Percentiles rank a stretch among this genome's conserved stretches.
Evolutionary conservation across 192 early-diverging fungal genomes (phyloP).

Genomic region (Mortierella alpina): DNA sequence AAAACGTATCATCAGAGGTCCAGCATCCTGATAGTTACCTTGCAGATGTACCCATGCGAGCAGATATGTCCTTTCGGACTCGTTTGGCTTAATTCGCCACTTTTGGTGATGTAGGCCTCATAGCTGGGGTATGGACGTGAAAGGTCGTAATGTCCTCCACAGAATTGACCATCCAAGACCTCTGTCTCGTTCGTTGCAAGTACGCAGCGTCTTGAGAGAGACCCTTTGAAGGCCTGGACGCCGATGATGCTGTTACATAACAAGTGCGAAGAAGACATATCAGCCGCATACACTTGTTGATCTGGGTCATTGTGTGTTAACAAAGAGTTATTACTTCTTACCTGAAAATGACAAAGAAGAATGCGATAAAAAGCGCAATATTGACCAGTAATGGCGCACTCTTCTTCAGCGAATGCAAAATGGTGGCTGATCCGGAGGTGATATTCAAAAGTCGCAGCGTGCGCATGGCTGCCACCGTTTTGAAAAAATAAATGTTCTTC

Average conservation of each 20-base stretch:
- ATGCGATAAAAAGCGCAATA: slow-evolving; percentile 66
- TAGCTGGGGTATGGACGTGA: neutral
- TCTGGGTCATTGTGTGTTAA: neutral
- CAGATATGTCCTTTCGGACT: slow-evolving; percentile 67
- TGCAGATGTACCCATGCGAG: slow-evolving; percentile 55
- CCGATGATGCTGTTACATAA: slow-evolving; percentile 60
- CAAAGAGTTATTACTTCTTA: slow-evolving; percentile 1
- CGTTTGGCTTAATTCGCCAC: neutral
- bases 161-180: slow-evolving; percentile 24
- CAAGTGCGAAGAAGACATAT: neutral
- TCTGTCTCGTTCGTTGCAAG: slow-evolving; percentile 14
- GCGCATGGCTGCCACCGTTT: slow-evolving; percentile 62
- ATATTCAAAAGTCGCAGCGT: slow-evolving; percentile 64
- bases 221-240: slow-evolving; percentile 71
- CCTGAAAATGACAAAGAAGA: slow-evolving; percentile 70
- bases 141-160: slow-evolving; percentile 49
- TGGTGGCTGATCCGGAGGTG: slow-evolving; percentile 64
- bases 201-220: slow-evolving; percentile 64
- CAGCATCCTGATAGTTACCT: slow-evolving; percentile 25
- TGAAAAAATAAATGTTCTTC: slow-evolving; percentile 60
- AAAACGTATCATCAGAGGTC: neutral
- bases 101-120: slow-evolving; percentile 8
- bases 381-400: slow-evolving; percentile 66
- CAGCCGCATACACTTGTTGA: neutral
- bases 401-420: slow-evolving; percentile 68